These are phyloP conservation scores for Leptographium wingfieldii DNA, from an alignment of 2,329 filamentous ascomycete species.

Conservation along the genomic window DNA sequence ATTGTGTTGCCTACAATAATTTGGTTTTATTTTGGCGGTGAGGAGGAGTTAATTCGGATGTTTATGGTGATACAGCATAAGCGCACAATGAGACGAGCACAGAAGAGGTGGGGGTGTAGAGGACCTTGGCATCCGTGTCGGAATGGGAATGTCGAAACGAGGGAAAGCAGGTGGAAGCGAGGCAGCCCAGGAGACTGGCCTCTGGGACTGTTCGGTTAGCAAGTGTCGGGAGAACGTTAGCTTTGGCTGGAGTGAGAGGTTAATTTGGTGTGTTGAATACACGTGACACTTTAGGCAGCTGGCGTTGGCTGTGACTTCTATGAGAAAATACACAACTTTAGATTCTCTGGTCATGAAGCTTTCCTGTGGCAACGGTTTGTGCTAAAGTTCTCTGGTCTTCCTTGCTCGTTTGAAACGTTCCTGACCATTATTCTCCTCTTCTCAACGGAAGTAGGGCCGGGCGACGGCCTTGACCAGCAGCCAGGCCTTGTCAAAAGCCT, in stretches of 20 bases:
- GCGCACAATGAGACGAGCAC: not conserved
- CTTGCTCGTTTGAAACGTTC: no score
- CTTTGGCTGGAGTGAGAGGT: no score
- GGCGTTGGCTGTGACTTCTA: no score
- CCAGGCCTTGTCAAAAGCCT: constrained; percentile 62
- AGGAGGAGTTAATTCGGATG: not conserved
- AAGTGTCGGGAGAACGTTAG: not conserved
- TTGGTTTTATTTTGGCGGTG: not conserved
- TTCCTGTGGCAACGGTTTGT: no score
- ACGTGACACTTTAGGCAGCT: no score
- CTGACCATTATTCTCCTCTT: not conserved
- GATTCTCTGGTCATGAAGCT: no score
- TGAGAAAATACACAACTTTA: no score
- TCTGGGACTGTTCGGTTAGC: not conserved
- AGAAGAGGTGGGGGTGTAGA: not conserved
- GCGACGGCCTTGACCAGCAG: constrained; percentile 38
- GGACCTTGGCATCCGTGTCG: no score
- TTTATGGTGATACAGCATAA: not conserved
- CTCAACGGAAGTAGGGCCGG: constrained; percentile 9
- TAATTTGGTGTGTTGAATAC: no score
- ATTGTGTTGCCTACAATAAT: not conserved
- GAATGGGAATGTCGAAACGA: not conserved
- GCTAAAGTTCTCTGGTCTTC: no score
- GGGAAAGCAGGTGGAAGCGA: not conserved
- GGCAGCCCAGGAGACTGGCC: not conserved